Conservation (phyloP, 495 filamentous ascomycete species). For the Penicillium manginii region DNA sequence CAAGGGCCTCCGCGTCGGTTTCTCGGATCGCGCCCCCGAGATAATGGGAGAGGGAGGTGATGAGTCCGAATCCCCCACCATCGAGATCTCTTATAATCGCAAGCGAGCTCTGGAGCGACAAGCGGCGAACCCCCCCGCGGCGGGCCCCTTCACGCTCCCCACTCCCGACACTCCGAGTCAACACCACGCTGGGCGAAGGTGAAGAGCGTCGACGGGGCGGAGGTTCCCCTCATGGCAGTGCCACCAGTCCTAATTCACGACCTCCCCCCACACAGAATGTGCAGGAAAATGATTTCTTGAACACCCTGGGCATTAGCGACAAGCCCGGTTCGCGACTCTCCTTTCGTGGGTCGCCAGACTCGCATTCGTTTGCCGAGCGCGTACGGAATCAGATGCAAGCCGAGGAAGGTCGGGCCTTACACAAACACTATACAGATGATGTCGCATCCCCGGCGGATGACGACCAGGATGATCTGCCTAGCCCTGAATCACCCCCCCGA, state of each 20-base stretch:
- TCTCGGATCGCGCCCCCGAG: slow-evolving; percentile 66
- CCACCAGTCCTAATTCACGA: slow-evolving; percentile 27
- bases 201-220: slow-evolving; percentile 16
- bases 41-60: slow-evolving; percentile 89
- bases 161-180: slow-evolving; percentile 37
- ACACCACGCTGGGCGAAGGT: slow-evolving; percentile 43
- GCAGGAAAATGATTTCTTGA: slow-evolving; percentile 45
- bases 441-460: slow-evolving; percentile 29
- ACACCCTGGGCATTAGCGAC: slow-evolving; percentile 31
- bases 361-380: slow-evolving; percentile 54
- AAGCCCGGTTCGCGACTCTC: slow-evolving; percentile 44
- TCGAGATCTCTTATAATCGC: slow-evolving; percentile 64
- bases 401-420: slow-evolving; percentile 72
- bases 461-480: slow-evolving; percentile 21
- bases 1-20: slow-evolving; percentile 73
- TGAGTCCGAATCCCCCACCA: slow-evolving; percentile 69
- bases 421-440: slow-evolving; percentile 44
- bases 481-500: slow-evolving; percentile 15
- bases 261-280: slow-evolving; percentile 36
- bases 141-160: slow-evolving; percentile 19
- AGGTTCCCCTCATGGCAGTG: slow-evolving; percentile 15
- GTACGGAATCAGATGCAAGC: slow-evolving; percentile 72
- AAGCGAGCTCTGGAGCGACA: slow-evolving; percentile 45
- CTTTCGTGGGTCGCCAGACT: slow-evolving; percentile 46
- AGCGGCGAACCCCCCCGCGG: slow-evolving; percentile 5